Evolutionary conservation across 495 filamentous ascomycete genomes (phyloP), one percentile per base, ranked within the genome.

Genomic region (Penicillium verhagenii): DNA sequence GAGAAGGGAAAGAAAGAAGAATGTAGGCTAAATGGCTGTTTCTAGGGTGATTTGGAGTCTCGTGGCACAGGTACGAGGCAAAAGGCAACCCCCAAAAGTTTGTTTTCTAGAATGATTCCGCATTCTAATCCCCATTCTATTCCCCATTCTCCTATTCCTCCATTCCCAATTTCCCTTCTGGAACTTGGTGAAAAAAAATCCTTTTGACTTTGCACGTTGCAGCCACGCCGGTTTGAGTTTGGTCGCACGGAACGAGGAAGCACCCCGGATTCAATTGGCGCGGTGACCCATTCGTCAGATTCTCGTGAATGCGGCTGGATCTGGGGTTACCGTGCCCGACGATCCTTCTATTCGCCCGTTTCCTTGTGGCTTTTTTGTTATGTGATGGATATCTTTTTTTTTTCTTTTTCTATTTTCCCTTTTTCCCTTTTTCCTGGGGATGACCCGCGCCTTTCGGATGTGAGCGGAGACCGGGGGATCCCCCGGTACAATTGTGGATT

Each of bases 221-320:
- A 61, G 57, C 60, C 63, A 64, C 51, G 48, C 47, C 48, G 35
- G 51, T 65, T 65, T 63, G 54, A 63, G 54, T 66, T 66, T 66
- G 54, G 54, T 49, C 31, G 59, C 53, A 63, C 56, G 47, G 47
- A 65, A 56, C 35, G 53, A 59, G 51, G 37, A 37, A 46, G 52
- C 39, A 49, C 46, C 29, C 48, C 33, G 47, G 33, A n/a, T 42
- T 42, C 39, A 44, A 38, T 28, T 50, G 50, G 52, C 47, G 52
- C 49, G 23, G 43, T 31, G 19, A 57, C 47, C 61, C 38, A 57
- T 38, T 39, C 25, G 58, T 53, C 45, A 39, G 28, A 49, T 47
- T 45, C 52, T 56, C 53, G 50, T 45, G 19, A 49, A 57, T 60
- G 54, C 60, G 57, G 50, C 48, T 51, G 54, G 56, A 65, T 59